These are phyloP conservation scores for Talaromyces liani DNA, from an alignment of 495 filamentous ascomycete genomes.

Conservation along the genomic window DNA sequence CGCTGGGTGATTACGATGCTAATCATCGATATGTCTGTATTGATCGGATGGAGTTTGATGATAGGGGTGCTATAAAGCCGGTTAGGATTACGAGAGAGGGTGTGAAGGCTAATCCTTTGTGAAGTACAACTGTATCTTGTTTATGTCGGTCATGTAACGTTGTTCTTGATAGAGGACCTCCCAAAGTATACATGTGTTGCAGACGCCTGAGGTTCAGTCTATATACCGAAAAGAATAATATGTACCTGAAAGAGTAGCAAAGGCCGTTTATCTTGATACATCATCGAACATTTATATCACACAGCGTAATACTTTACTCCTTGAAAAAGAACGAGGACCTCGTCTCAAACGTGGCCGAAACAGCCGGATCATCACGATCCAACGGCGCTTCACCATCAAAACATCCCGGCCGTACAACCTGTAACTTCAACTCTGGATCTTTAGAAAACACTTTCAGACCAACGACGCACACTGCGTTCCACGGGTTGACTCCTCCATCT, in stretches of 20 bases:
- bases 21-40: slow-evolving; percentile 39
- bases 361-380: slow-evolving; percentile 48
- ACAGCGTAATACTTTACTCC: neutral
- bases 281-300: neutral
- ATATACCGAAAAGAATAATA: neutral
- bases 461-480: slow-evolving; percentile 81
- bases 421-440: slow-evolving; percentile 43
- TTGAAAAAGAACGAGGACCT: neutral
- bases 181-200: neutral
- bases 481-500: slow-evolving; percentile 46
- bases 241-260: neutral
- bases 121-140: neutral
- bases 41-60: slow-evolving; percentile 41
- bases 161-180: neutral
- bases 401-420: slow-evolving; percentile 47
- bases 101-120: slow-evolving; percentile 2
- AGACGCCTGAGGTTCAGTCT: neutral
- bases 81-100: slow-evolving; percentile 34
- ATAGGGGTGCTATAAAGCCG: slow-evolving; percentile 26
- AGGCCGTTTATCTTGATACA: neutral
- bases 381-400: slow-evolving; percentile 43
- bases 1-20: slow-evolving; percentile 28
- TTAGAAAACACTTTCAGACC: slow-evolving; percentile 68
- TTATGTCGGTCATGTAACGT: neutral
- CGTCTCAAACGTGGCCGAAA: slow-evolving; percentile 14